Evolutionary conservation across 441 rosid genomes (phyloP).

Genomic region (Biscutella laevigata): DNA sequence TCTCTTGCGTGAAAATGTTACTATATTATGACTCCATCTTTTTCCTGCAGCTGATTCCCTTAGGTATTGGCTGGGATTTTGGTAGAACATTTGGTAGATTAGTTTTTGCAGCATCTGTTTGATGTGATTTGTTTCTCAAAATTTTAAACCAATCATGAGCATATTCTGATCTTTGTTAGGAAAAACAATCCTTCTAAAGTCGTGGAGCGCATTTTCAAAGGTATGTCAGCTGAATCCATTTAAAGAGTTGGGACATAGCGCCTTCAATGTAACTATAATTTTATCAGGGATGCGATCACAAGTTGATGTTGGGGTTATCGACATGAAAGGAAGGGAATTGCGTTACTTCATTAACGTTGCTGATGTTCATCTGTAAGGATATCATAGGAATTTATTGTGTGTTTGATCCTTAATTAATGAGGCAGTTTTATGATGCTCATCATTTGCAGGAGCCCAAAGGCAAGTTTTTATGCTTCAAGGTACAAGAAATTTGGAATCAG

Average conservation of each 20-base stretch:
- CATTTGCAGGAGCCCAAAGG: slow-evolving; percentile 83
- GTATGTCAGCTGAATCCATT: slow-evolving; percentile 28
- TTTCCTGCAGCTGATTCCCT: slow-evolving; percentile 66
- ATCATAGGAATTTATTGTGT: slow-evolving; percentile 11
- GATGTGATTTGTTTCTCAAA: background rate
- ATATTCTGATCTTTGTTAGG: slow-evolving; percentile 36
- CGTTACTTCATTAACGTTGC: slow-evolving; percentile 89
- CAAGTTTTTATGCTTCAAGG: slow-evolving; percentile 84
- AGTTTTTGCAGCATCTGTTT: slow-evolving; percentile 30
- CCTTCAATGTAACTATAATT: slow-evolving; percentile 1
- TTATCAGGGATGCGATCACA: slow-evolving; percentile 57
- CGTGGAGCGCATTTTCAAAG: slow-evolving; percentile 69
- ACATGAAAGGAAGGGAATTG: slow-evolving; percentile 37
- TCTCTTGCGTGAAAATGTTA: background rate
- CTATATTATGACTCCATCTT: too few relatives aligned
- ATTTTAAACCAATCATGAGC: slow-evolving; percentile 7
- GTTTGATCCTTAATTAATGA: background rate
- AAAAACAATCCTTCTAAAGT: slow-evolving; percentile 76
- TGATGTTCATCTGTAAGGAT: slow-evolving; percentile 88
- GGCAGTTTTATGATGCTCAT: slow-evolving; percentile 19
- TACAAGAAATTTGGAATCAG: slow-evolving; percentile 80
- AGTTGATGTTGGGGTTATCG: slow-evolving; percentile 69
- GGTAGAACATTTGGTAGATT: slow-evolving; percentile 92
- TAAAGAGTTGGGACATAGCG: background rate
- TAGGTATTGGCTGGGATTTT: slow-evolving; percentile 96